A percentile compares a stretch with the other conserved stretches of the same genome.
These are phyloP conservation scores for Melastoma candidum DNA, from an alignment of 441 rosid genomes.

Conservation along the genomic window DNA sequence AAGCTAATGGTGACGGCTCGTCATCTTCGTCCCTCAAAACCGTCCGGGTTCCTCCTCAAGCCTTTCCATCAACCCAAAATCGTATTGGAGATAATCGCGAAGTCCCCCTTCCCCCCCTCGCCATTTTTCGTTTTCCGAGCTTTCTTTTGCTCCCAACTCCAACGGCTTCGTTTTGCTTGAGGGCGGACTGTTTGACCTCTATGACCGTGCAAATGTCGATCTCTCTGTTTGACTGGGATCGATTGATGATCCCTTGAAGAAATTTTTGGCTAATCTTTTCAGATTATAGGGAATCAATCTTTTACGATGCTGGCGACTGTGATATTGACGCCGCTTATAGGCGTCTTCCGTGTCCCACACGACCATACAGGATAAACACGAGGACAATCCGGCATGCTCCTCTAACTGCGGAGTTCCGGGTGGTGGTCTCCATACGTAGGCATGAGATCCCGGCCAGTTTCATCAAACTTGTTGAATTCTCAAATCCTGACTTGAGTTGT, in stretches of 20 bases:
- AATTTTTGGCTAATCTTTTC: conserved; percentile 1
- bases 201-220: too few species aligned
- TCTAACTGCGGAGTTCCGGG: conserved; percentile 24
- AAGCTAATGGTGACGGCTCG: conserved; percentile 23
- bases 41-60: conserved; percentile 39
- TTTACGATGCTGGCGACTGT: conserved; percentile 35
- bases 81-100: conserved; percentile 56
- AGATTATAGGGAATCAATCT: conserved; percentile 25
- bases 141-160: not conserved
- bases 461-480: conserved; percentile 42
- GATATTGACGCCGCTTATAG: conserved; percentile 30
- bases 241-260: not conserved
- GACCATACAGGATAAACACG: conserved; percentile 55
- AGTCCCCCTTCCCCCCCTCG: conserved; percentile 11
- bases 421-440: conserved; percentile 38
- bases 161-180: too few species aligned
- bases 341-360: conserved; percentile 51
- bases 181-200: too few species aligned
- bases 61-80: conserved; percentile 64
- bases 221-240: not conserved
- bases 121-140: not conserved
- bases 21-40: conserved; percentile 23
- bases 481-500: conserved; percentile 33
- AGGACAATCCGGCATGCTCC: conserved; percentile 65
- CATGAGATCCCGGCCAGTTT: conserved; percentile 31